Evolutionary conservation across 176 grass and related monocot genomes (phyloP).

Genomic region (Rhynchospora tenuis): DNA sequence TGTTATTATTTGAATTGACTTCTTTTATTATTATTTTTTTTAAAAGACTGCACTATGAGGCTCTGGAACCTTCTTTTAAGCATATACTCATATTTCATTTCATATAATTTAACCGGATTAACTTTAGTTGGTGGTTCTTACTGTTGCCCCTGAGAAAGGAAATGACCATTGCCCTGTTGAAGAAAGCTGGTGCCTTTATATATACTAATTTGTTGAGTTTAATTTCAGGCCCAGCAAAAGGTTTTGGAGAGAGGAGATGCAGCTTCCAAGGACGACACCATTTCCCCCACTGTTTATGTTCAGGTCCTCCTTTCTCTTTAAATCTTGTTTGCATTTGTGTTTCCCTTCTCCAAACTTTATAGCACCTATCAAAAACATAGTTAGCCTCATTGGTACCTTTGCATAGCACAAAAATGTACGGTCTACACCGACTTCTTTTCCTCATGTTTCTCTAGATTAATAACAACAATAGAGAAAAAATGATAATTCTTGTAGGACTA

Average conservation of each 20-base stretch:
- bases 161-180: neutral
- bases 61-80: neutral
- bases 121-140: neutral
- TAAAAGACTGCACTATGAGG: neutral
- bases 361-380: neutral
- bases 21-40: neutral
- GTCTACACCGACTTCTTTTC: neutral
- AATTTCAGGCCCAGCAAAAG: slow-evolving; percentile 72
- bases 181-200: neutral
- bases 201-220: slow-evolving; percentile 4
- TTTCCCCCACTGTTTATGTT: slow-evolving; percentile 67
- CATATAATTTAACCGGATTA: neutral
- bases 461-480: neutral
- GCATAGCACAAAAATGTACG: neutral
- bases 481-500: neutral
- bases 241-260: slow-evolving; percentile 58
- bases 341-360: neutral
- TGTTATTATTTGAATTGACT: neutral
- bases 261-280: slow-evolving; percentile 48
- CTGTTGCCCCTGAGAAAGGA: neutral
- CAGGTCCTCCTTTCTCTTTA: slow-evolving; percentile 41
- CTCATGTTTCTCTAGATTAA: neutral
- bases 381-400: neutral
- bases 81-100: neutral
- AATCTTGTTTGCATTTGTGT: neutral